Evolutionary conservation across 257 asterid species (phyloP), one percentile per base, ranked within the genome.

Genomic region (Cinchona pubescens): DNA sequence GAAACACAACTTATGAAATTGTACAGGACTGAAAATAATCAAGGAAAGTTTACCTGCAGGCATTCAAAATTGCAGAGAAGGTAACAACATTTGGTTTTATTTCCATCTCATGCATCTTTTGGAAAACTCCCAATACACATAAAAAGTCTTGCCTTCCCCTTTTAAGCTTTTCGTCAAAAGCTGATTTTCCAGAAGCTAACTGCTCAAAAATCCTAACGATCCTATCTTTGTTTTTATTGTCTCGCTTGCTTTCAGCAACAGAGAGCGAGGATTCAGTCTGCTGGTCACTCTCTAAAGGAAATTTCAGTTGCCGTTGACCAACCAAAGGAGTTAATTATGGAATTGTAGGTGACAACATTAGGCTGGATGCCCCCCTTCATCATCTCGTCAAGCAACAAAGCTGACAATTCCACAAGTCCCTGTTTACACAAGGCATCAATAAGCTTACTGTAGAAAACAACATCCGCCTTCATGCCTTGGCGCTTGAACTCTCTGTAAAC

Each of bases 31-130:
- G 5, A 45, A 10, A 11, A 49, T 23, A 55, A 56, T 65, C 64
- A 19, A 40, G 30, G 40, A 16, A n/a, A 1, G 5, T 29, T 30
- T 83, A 92, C 99, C 97, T 94, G 98, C 99, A 92, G 75, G 98
- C 97, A 80, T 88, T 95, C 60, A 92, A 88, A 78, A 92, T 91
- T 23, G 97, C 98, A 1, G 98, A 95, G 87, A 95, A 95, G 32
- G 98, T 95, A 73, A 95, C 97, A 51, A 95, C 98, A 76, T 92
- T 95, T 40, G 99, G 99, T 85, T 92, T 95, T 76, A 92, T 95
- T 72, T 88, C 71, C 94, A 90, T 80, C 81, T 91, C 97, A 73
- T 91, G 98, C 99, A 92, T 95, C 91, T 88, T 91, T 48, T 81
- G 81, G 79, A 95, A 91, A 79, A 95, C 90, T 67, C 90, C 89